Percentiles rank a stretch among this genome's conserved stretches.
phyloP scores from a whole-genome alignment of 768 basidiomycete species.

The Steccherinum ochraceum region DNA sequence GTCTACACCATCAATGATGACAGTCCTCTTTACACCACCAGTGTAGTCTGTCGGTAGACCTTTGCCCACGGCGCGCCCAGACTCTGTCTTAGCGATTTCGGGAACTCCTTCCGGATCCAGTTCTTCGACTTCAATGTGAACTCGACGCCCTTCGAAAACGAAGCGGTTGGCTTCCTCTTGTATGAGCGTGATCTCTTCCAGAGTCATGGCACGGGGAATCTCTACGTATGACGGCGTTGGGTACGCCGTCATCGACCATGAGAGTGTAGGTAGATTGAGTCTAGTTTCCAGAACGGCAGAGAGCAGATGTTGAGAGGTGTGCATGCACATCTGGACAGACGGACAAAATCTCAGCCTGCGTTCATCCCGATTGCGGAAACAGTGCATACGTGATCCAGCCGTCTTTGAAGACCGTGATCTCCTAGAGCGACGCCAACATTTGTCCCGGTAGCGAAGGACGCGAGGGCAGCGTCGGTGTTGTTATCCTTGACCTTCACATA shows the following conservation, averaged over 20 bases:
- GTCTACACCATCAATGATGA: slow-evolving; percentile 79
- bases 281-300: slow-evolving; percentile 70
- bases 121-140: slow-evolving; percentile 73
- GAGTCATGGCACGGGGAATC: slow-evolving; percentile 59
- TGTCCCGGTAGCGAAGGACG: slow-evolving; percentile 44
- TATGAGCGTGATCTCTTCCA: slow-evolving; percentile 53
- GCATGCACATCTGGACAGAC: slow-evolving; percentile 62
- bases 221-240: slow-evolving; percentile 76
- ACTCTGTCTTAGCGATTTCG: slow-evolving; percentile 32
- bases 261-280: slow-evolving; percentile 62
- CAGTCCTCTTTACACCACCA: slow-evolving; percentile 70
- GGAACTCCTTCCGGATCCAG: slow-evolving; percentile 33
- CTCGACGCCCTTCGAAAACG: slow-evolving; percentile 61
- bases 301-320: slow-evolving; percentile 79
- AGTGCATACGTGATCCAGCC: slow-evolving; percentile 65
- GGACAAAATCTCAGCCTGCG: neutral
- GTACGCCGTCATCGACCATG: slow-evolving; percentile 71
- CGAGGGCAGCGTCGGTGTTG: slow-evolving; percentile 35
- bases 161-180: slow-evolving; percentile 60
- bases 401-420: slow-evolving; percentile 52
- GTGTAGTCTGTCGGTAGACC: slow-evolving; percentile 69
- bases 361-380: neutral
- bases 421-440: slow-evolving; percentile 49
- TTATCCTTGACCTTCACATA: slow-evolving; percentile 44
- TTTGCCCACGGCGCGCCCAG: slow-evolving; percentile 48